Evolutionary conservation across 495 filamentous ascomycete species (phyloP).

Genomic region (Trichoderma erinaceum): DNA sequence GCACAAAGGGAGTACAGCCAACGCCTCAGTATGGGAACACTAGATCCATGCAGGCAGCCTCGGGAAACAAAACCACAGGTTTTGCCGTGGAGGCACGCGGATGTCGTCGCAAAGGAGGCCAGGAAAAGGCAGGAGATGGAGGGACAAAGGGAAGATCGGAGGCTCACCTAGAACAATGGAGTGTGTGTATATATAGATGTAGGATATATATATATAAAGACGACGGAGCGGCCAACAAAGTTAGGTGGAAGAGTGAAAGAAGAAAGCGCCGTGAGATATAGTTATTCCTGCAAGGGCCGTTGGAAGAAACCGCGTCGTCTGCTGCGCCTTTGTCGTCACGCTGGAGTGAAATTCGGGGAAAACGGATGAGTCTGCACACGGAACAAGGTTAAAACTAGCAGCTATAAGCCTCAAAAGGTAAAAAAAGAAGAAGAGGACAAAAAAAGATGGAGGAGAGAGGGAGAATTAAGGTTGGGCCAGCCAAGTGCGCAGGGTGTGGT

Average conservation of each 20-base stretch:
- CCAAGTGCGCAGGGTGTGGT: slow-evolving; percentile 9
- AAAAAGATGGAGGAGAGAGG: slow-evolving; percentile 12
- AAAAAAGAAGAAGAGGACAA: not conserved
- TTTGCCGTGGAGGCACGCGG: slow-evolving; percentile 11
- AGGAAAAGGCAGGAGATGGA: slow-evolving; percentile 13
- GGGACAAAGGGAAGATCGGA: not conserved
- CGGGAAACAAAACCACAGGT: slow-evolving; percentile 9
- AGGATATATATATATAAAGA: not conserved
- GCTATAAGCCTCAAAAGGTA: slow-evolving; percentile 6
- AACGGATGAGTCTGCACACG: slow-evolving; percentile 7
- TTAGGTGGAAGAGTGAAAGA: not conserved
- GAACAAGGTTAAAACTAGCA: slow-evolving; percentile 13
- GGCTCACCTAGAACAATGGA: not conserved
- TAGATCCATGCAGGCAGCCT: slow-evolving; percentile 14
- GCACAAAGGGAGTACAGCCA: slow-evolving; percentile 9
- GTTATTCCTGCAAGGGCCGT: too few species aligned
- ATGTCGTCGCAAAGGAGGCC: slow-evolving; percentile 10
- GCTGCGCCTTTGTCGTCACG: not conserved
- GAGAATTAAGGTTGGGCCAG: not conserved
- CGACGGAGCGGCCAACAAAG: not conserved
- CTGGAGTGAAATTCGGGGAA: not conserved
- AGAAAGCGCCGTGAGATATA: not conserved
- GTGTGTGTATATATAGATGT: not conserved
- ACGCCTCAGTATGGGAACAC: slow-evolving; percentile 11
- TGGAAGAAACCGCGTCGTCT: too few species aligned